Conservation (phyloP, 768 basidiomycete genomes). For the Lentinus brumalis region DNA sequence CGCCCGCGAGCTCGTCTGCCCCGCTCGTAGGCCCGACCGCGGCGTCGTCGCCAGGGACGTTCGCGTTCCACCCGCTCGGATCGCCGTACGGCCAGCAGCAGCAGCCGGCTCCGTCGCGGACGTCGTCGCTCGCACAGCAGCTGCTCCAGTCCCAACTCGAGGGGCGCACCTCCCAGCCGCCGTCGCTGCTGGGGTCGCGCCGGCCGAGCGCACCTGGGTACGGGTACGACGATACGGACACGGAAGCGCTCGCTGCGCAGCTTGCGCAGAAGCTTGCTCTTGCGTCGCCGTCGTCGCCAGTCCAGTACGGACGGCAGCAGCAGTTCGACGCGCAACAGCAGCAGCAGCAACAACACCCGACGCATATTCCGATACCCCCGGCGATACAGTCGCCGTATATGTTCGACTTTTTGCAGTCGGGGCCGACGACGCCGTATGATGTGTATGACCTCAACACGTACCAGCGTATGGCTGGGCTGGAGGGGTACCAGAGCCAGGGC, state of each 20-base stretch:
- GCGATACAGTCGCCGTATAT: slow-evolving; percentile 40
- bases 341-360: slow-evolving; percentile 19
- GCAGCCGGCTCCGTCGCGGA: slow-evolving; percentile 12
- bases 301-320: not conserved
- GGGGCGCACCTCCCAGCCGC: slow-evolving; percentile 1
- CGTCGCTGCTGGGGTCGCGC: slow-evolving; percentile 8
- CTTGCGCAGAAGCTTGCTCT: slow-evolving; percentile 13
- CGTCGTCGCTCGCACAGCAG: slow-evolving; percentile 24
- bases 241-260: not conserved
- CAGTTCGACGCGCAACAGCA: not conserved
- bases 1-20: slow-evolving; percentile 29
- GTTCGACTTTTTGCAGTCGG: slow-evolving; percentile 40
- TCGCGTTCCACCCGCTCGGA: slow-evolving; percentile 17
- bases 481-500: not conserved
- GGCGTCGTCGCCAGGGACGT: not conserved
- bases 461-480: slow-evolving; percentile 4
- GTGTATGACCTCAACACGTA: slow-evolving; percentile 27
- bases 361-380: slow-evolving; percentile 37
- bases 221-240: not conserved
- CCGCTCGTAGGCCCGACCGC: slow-evolving; percentile 19
- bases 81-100: not conserved
- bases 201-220: slow-evolving; percentile 3
- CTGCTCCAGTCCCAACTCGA: slow-evolving; percentile 18
- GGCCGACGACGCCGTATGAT: slow-evolving; percentile 41
- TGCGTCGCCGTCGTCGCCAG: slow-evolving; percentile 1